Percentiles rank a stretch among this genome's conserved stretches.
phyloP scores from a whole-genome alignment of 2,329 filamentous ascomycete genomes.

The Zelopaecilomyces penicillatus region DNA sequence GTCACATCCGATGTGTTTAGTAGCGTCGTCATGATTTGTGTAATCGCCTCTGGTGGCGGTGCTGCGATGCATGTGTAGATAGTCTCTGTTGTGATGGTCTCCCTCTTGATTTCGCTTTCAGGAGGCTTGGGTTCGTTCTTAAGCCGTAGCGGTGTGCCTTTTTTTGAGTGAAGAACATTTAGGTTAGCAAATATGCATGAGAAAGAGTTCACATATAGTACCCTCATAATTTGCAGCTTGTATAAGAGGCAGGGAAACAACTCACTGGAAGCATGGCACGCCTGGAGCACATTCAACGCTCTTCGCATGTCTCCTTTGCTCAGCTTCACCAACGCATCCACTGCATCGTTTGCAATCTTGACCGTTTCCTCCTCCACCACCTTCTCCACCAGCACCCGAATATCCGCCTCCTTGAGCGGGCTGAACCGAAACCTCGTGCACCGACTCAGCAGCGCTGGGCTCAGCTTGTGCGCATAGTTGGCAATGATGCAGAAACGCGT shows the following conservation, averaged over 20 bases:
- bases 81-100: constrained; percentile 76
- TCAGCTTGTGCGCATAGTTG: constrained; percentile 97
- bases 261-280: constrained; percentile 82
- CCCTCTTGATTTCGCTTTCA: constrained; percentile 60
- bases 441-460: constrained; percentile 80
- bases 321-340: constrained; percentile 73
- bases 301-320: constrained; percentile 96
- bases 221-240: constrained; percentile 54
- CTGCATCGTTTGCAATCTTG: constrained; percentile 71
- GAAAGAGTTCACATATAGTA: background rate
- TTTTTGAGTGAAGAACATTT: constrained; percentile 5
- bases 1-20: constrained; percentile 81
- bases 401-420: constrained; percentile 82
- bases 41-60: constrained; percentile 81
- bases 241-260: constrained; percentile 31
- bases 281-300: constrained; percentile 90
- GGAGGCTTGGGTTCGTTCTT: constrained; percentile 51
- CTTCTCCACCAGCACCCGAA: constrained; percentile 74
- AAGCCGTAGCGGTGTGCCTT: constrained; percentile 57
- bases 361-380: constrained; percentile 84
- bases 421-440: constrained; percentile 95
- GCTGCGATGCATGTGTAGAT: constrained; percentile 98
- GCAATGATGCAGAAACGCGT: constrained; percentile 97
- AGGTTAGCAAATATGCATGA: too few relatives aligned
- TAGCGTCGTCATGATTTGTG: constrained; percentile 74